Conservation (phyloP, 345 rosid genomes). For the Arabis alpina region DNA sequence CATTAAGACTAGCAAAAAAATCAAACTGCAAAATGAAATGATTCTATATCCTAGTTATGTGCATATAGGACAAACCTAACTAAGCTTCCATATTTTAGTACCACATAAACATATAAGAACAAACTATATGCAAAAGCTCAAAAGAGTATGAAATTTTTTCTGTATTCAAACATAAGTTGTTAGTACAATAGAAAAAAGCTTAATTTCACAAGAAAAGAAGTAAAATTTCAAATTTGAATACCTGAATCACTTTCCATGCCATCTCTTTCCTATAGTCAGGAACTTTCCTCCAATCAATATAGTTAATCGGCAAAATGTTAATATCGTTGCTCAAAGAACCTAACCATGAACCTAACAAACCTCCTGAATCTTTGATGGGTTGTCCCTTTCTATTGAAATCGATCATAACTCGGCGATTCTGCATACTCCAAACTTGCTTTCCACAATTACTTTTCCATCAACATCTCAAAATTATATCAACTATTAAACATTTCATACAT, state of each 20-base stretch:
- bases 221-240: not conserved
- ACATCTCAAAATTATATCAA: not conserved
- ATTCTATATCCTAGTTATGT: no score
- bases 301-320: not conserved
- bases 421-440: not conserved
- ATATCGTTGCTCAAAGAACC: not conserved
- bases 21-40: no score
- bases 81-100: no score
- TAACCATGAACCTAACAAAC: not conserved
- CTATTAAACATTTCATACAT: no score
- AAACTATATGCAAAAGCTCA: no score
- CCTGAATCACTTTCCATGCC: not conserved
- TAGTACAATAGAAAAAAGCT: no score
- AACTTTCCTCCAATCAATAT: not conserved
- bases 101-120: no score
- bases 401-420: not conserved
- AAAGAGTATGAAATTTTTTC: no score
- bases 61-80: no score
- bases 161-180: no score
- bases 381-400: not conserved
- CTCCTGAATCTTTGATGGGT: not conserved
- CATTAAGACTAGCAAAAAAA: no score
- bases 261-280: not conserved
- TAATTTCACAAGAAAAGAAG: not conserved
- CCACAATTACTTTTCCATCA: not conserved